A percentile compares a stretch with the other conserved stretches of the same genome.
These are phyloP conservation scores for Pseudonitzschia delicatissima DNA, from an alignment of 108 stramenopile species.

Conservation along the genomic window DNA sequence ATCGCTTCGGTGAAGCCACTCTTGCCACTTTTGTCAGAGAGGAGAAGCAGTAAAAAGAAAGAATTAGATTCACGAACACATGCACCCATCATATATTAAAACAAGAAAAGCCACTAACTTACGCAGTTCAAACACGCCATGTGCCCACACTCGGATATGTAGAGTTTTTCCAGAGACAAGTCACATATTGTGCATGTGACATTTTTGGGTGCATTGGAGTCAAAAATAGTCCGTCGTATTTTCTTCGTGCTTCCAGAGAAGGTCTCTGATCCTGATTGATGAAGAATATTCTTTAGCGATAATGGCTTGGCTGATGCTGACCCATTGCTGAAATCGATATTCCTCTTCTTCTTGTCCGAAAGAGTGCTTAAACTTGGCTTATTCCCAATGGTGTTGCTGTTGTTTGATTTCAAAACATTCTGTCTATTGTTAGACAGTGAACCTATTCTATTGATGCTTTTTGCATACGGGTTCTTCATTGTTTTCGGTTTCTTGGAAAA, in stretches of 20 bases:
- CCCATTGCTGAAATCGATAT: not conserved
- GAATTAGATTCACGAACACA: not conserved
- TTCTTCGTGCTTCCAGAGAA: slow-evolving; percentile 12
- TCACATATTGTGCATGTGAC: slow-evolving; percentile 54
- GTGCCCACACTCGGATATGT: slow-evolving; percentile 54
- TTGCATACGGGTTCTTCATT: slow-evolving; percentile 6
- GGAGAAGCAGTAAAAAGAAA: not conserved
- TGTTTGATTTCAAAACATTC: not conserved
- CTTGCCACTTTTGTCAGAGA: slow-evolving; percentile 33
- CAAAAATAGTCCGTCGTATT: slow-evolving; percentile 17
- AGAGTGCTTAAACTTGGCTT: not conserved
- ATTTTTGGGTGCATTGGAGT: slow-evolving; percentile 52
- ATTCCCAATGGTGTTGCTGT: not conserved
- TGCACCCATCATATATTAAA: not conserved
- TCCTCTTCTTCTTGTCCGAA: not conserved
- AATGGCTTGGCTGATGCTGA: not conserved
- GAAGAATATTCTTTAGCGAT: slow-evolving; percentile 8
- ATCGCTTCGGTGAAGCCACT: slow-evolving; percentile 55
- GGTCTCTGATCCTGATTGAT: slow-evolving; percentile 17
- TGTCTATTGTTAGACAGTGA: not conserved
- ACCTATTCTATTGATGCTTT: not conserved
- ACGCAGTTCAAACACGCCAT: slow-evolving; percentile 30
- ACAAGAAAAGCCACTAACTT: not conserved
- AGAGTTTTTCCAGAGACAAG: slow-evolving; percentile 32
- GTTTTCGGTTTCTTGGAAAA: not conserved